These are phyloP conservation scores for Tulasnella sp. DNA, from an alignment of 768 basidiomycete genomes.

Conservation along the genomic window DNA sequence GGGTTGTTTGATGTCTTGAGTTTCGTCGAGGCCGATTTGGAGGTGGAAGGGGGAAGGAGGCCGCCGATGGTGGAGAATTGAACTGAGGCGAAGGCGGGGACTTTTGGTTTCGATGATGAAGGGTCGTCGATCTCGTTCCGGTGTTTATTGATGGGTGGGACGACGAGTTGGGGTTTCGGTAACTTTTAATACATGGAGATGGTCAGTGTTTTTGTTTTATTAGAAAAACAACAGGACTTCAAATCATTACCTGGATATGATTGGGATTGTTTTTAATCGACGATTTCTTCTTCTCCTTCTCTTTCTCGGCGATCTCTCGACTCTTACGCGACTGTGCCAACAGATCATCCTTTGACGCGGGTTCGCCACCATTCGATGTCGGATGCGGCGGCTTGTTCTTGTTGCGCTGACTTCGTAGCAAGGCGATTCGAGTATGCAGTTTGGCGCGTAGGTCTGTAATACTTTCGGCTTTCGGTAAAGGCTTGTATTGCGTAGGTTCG, in stretches of 20 bases:
- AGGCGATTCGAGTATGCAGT: constrained; percentile 61
- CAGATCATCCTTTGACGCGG: constrained; percentile 51
- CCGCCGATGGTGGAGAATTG: constrained; percentile 47
- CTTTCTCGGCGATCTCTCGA: constrained; percentile 75
- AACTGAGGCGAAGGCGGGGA: constrained; percentile 42
- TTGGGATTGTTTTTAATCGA: constrained; percentile 36
- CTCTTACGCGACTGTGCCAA: constrained; percentile 74
- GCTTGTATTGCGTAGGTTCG: constrained; percentile 29
- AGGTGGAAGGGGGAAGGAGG: neutral
- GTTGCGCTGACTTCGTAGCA: constrained; percentile 38
- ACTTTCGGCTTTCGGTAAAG: constrained; percentile 55
- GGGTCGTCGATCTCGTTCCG: constrained; percentile 8
- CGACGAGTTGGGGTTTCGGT: constrained; percentile 45
- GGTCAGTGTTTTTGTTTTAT: no score
- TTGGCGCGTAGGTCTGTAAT: constrained; percentile 59
- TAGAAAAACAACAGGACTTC: neutral
- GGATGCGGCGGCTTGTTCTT: neutral
- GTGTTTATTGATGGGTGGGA: constrained; percentile 37
- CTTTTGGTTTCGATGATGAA: constrained; percentile 21
- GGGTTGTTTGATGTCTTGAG: constrained; percentile 72
- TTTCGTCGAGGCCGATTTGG: constrained; percentile 25
- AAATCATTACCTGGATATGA: neutral
- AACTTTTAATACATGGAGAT: no score
- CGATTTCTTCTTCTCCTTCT: constrained; percentile 49
- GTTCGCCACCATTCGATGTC: no score